These are phyloP conservation scores for Arabidopsis lyrata DNA, from an alignment of 441 rosid genomes.

Conservation along the genomic window DNA sequence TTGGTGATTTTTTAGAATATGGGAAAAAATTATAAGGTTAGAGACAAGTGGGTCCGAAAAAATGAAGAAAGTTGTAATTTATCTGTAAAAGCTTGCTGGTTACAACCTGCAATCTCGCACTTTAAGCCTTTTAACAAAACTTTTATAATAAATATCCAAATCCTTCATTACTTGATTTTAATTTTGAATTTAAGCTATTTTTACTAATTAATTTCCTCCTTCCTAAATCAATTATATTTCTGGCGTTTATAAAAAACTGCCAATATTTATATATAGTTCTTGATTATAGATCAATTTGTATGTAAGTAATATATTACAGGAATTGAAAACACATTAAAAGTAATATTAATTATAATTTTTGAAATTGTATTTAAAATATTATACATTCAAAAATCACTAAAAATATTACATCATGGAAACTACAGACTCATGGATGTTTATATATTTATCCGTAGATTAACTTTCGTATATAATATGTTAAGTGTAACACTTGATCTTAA, in stretches of 20 bases:
- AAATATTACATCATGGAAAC: no score
- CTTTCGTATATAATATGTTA: no score
- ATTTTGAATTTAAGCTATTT: neutral
- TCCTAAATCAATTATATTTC: no score
- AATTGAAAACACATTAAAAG: no score
- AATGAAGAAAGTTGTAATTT: conserved; percentile 37
- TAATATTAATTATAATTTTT: no score
- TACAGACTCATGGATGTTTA: no score
- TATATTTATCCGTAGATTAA: no score
- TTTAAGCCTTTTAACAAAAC: conserved; percentile 30
- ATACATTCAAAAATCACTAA: no score
- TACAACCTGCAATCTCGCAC: conserved; percentile 43
- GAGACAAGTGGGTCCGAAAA: conserved; percentile 42
- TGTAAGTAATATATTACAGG: no score
- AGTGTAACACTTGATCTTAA: no score
- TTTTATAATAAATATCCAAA: conserved; percentile 25
- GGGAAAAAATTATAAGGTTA: conserved; percentile 11
- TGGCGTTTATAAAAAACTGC: conserved; percentile 2
- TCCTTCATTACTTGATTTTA: conserved; percentile 14
- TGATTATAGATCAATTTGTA: conserved; percentile 8
- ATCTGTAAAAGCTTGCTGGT: conserved; percentile 44
- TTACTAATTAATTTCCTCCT: conserved; percentile 6
- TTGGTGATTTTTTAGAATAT: conserved; percentile 13
- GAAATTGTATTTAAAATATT: no score
- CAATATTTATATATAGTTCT: neutral